These are phyloP conservation scores for Penicillium angulare DNA, from an alignment of 495 filamentous ascomycete species.

Conservation along the genomic window DNA sequence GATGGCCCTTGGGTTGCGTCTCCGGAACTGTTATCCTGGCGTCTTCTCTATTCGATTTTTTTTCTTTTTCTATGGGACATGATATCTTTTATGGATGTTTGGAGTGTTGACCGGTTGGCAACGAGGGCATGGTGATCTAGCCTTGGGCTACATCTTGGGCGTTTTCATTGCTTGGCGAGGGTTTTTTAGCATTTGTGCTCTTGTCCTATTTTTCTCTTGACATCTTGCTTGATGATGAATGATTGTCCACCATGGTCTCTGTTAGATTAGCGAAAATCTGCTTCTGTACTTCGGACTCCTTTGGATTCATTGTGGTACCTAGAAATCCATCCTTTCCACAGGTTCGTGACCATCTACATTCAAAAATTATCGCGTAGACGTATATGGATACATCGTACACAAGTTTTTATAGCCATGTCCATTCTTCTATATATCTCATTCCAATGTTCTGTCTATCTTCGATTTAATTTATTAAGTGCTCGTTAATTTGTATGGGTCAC, in stretches of 20 bases:
- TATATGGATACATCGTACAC: no score
- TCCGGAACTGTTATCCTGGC: constrained; percentile 5
- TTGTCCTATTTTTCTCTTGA: constrained; percentile 9
- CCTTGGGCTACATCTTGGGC: constrained; percentile 1
- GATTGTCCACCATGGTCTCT: constrained; percentile 18
- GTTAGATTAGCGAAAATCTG: constrained; percentile 24
- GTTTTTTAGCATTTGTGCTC: constrained; percentile 3
- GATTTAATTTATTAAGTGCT: no score
- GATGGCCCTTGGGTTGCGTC: constrained; percentile 6
- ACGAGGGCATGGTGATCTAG: constrained; percentile 1
- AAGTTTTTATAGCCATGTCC: no score
- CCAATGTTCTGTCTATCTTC: no score
- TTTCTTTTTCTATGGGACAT: neutral
- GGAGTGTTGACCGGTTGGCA: neutral
- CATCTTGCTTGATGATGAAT: constrained; percentile 21
- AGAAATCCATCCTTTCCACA: no score
- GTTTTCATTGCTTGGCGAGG: neutral
- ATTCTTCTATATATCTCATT: no score
- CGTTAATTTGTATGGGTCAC: no score
- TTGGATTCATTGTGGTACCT: constrained; percentile 17
- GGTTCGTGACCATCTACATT: no score
- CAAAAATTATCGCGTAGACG: no score
- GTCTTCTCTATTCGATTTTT: constrained; percentile 11
- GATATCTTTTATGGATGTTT: constrained; percentile 1
- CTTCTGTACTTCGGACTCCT: constrained; percentile 13